Evolutionary conservation across 768 basidiomycete species (phyloP), one percentile per base, ranked within the genome.

Genomic region (Clitopilus hobsonii): DNA sequence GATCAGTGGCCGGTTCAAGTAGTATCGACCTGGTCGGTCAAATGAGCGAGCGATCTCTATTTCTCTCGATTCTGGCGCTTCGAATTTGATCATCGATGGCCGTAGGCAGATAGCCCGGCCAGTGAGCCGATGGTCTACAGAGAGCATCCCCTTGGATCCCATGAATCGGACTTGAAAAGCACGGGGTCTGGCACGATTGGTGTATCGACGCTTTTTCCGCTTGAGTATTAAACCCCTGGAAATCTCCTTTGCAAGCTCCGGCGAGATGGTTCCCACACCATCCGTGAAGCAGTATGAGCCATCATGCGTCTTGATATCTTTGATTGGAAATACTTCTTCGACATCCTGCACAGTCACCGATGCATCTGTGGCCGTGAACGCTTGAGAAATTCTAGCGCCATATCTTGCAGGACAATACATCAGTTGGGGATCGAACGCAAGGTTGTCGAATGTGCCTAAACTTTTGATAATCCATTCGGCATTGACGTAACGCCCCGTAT

Each of bases 311-410:
- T 60, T 56, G 51, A 77, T 76, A 54, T 83, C 79, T 0, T 56
- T 49, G 0, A 69, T 48, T 1, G 58, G n/a, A 29, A 75, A 60
- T 24, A 86, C 77, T 64, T 88, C 83, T n/a, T 74, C 69, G 0
- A 76, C 62, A 18, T 68, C 58, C 20, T 69, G 58, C 13, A 80
- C 66, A 27, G 81, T 63, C 2, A 83, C 80, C 0, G 81, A 74
- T 20, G 74, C 69, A 57, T 89, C 86, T 0, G 88, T 91, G 1
- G 87, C 80, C 1, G 88, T 89, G 65, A 90, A 91, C 0, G 85
- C 86, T 63, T 85, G 86, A 5, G 86, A 85, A 27, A 90, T 74
- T 16, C 89, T 74, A 3, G 89, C 89, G 0, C 80, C 88, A 65
- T 85, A 88, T 52, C 87, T 76, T 20, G 86, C 85, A 3, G 86